Evolutionary conservation across 2,329 filamentous ascomycete species (phyloP).

Genomic region (Pseudopyricularia javanii): DNA sequence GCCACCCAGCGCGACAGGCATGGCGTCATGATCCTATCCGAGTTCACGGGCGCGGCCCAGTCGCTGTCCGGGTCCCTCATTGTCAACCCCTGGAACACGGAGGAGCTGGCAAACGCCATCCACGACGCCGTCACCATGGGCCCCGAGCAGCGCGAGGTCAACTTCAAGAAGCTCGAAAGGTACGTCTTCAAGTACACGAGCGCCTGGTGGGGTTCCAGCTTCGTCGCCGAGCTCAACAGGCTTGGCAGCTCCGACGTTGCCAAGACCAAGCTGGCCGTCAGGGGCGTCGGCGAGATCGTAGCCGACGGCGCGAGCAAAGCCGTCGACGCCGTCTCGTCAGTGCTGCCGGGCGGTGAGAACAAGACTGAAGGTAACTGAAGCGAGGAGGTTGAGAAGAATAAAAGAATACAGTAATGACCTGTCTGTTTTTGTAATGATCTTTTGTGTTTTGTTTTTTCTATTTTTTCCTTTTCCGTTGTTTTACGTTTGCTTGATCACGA

Average conservation of each 20-base stretch:
- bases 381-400: too few relatives aligned
- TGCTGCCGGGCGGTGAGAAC: neutral
- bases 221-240: constrained; percentile 62
- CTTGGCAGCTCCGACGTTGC: neutral
- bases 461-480: too few relatives aligned
- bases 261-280: constrained; percentile 1
- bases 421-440: neutral
- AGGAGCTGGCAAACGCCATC: constrained; percentile 85
- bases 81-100: constrained; percentile 97
- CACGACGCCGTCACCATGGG: constrained; percentile 97
- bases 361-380: neutral
- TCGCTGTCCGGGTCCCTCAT: constrained; percentile 87
- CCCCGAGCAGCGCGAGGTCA: constrained; percentile 71
- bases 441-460: neutral
- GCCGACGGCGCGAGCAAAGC: neutral
- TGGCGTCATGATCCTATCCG: constrained; percentile 87
- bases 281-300: neutral
- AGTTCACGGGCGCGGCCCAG: constrained; percentile 93
- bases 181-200: constrained; percentile 98
- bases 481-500: neutral
- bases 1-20: constrained; percentile 83
- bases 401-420: neutral
- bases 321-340: neutral
- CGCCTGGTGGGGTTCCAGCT: constrained; percentile 92
- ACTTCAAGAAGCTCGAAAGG: constrained; percentile 84